Evolutionary conservation across 768 basidiomycete genomes (phyloP), one percentile per base, ranked within the genome.

Genomic region (Sporobolomyces phaffii): DNA sequence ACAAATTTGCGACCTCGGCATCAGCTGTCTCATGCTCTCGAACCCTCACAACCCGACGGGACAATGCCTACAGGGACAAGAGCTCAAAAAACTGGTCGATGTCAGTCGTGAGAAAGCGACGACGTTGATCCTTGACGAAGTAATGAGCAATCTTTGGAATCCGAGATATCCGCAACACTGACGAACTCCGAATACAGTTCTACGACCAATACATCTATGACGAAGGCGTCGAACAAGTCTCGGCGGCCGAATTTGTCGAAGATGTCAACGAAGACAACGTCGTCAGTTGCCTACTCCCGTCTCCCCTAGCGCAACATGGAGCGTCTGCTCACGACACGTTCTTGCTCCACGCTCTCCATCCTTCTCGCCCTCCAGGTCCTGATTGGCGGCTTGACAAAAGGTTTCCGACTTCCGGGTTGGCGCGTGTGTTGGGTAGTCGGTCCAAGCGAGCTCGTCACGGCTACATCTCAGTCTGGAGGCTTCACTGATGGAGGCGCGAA

Each of bases 301-400:
- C n/a, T n/a, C n/a, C n/a, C n/a, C n/a, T n/a, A n/a, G n/a, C n/a
- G n/a, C n/a, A n/a, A n/a, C n/a, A n/a, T n/a, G n/a, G n/a, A n/a
- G n/a, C n/a, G n/a, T n/a, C n/a, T n/a, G n/a, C 17, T 44, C 18
- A 53, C 34, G 13, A 44, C 18, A 24, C 28, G 10, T 31, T 11
- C 73, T 81, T 89, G 0, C 49, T 50, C 11, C 15, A n/a, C n/a
- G n/a, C n/a, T n/a, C n/a, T n/a, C n/a, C n/a, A n/a, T n/a, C n/a
- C n/a, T n/a, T n/a, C 15, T 26, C 8, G 33, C 4, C 5, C 36
- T 34, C 6, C 82, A 89, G 51, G 80, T 94, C 62, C 86, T 97
- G 70, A 86, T 97, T 63, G 90, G 94, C 73, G 93, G 93, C 43
- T 82, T 96, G 54, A 96, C 92, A 7, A 97, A 94, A 88, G 92